phyloP scores from a whole-genome alignment of 345 rosid genomes.

The Laguncularia racemosa region DNA sequence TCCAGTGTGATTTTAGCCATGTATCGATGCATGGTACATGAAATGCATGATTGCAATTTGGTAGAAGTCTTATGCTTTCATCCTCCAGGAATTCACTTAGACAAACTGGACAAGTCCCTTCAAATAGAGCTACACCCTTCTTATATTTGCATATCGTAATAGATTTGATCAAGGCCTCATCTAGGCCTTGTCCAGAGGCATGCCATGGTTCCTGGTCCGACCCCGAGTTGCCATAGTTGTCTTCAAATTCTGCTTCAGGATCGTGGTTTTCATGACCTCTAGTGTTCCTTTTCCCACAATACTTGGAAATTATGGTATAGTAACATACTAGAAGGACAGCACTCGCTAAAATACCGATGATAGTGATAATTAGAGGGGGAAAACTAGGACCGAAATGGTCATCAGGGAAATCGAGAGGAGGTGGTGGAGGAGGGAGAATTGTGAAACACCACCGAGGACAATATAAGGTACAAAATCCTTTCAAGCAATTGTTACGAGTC shows the following conservation, averaged over 20 bases:
- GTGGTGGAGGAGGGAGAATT: slow-evolving; percentile 66
- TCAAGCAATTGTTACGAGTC: slow-evolving; percentile 65
- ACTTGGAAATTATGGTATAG: slow-evolving; percentile 69
- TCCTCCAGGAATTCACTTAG: slow-evolving; percentile 75
- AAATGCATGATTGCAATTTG: slow-evolving; percentile 78
- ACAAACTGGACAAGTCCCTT: slow-evolving; percentile 80
- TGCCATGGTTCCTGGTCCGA: slow-evolving; percentile 59
- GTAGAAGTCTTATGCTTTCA: slow-evolving; percentile 72
- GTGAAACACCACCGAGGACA: slow-evolving; percentile 89
- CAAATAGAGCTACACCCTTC: slow-evolving; percentile 41
- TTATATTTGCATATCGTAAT: slow-evolving; percentile 60
- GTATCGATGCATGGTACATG: slow-evolving; percentile 83
- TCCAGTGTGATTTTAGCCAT: slow-evolving; percentile 83
- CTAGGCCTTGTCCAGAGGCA: slow-evolving; percentile 39
- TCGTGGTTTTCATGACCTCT: slow-evolving; percentile 24
- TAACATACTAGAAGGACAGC: slow-evolving; percentile 76
- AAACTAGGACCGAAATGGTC: slow-evolving; percentile 42
- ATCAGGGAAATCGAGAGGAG: slow-evolving; percentile 18
- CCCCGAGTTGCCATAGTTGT: slow-evolving; percentile 19
- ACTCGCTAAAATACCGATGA: slow-evolving; percentile 66
- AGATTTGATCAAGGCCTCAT: slow-evolving; percentile 63
- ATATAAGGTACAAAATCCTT: slow-evolving; percentile 58
- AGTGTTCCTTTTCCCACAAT: slow-evolving; percentile 31
- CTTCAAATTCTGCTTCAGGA: slow-evolving; percentile 21
- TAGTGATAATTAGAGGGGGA: slow-evolving; percentile 79